Conservation (phyloP, 371 early-diverging fungal species). For the Mucor saturninus region DNA sequence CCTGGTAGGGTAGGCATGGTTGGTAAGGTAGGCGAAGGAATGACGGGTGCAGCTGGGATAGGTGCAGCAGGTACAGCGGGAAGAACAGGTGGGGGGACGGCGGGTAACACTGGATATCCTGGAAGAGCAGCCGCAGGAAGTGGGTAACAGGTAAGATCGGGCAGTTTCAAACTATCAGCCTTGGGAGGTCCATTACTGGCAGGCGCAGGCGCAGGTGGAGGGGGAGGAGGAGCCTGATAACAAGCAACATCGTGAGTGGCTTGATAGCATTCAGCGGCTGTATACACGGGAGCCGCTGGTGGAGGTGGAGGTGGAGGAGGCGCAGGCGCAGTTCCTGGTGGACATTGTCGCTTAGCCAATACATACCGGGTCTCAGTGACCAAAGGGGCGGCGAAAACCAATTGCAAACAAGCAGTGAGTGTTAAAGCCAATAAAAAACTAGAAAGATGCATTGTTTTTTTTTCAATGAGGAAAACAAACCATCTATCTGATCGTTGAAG, state of each 20-base stretch:
- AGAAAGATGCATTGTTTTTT: background rate
- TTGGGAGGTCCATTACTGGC: too few relatives aligned
- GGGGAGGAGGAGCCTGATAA: background rate
- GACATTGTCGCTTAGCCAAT: slow-evolving; percentile 1
- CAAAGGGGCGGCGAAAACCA: background rate
- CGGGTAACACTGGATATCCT: background rate
- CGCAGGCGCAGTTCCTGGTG: slow-evolving; percentile 8
- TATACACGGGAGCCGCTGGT: background rate
- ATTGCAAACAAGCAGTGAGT: background rate
- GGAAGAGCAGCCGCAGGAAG: slow-evolving; percentile 1
- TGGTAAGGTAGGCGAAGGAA: background rate
- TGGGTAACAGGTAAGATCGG: slow-evolving; percentile 1
- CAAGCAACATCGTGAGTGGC: background rate
- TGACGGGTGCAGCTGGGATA: background rate
- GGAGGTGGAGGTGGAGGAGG: background rate
- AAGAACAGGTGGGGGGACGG: background rate
- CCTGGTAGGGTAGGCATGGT: background rate
- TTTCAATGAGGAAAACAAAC: too few relatives aligned
- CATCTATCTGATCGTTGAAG: too few relatives aligned
- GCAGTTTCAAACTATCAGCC: background rate
- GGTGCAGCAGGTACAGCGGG: slow-evolving; percentile 9
- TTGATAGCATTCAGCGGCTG: background rate
- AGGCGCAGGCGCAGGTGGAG: background rate
- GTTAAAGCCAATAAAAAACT: background rate
- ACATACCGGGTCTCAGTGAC: background rate